Base-by-base conservation (phyloP, 2,329 filamentous ascomycete genomes). In the Talaromyces sp. region DNA sequence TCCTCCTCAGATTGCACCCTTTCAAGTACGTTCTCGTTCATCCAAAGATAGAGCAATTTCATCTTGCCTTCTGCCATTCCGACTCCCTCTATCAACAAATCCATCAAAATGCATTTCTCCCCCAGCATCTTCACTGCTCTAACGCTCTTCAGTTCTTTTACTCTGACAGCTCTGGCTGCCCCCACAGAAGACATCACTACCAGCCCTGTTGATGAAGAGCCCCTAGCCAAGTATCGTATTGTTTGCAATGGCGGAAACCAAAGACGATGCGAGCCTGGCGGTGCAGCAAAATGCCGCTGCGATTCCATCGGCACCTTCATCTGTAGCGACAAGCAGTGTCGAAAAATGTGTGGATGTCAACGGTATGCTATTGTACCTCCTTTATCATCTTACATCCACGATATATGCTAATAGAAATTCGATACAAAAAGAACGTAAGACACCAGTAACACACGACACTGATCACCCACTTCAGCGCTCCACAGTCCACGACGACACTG, bases 131-230 rank as follows among this genome's bases (percentile, higher is more conserved):
- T 62, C 60, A 54, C 58, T 37, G 58, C 31, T 37, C 43, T 60
- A 60, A 60, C 58, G 1, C 31, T 60, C 19, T 43, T 60, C 58
- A 60, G 58, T 43, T 60, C 58, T 33, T 60, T 19, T n/a, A 47
- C 43, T 6, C 24, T 60, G 31, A 50, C 58, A 50, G 22, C 43
- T 8, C 4, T 60, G 11, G 58, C 43, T 24, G 33, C n/a, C 9
- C 41, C 43, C 9, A 33, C 57, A 24, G 31, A 47, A 39, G 19
- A 39, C 16, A 16, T 22, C 11, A 31, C n/a, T 37, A 60, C 27
- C 4, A 60, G 19, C 31, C 43, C 58, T 6, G 9, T 35, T 31
- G 22, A 47, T 24, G 27, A 60, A 22, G 58, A 31, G 14, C 31
- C 43, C 5, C 43, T 60, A 5, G 58, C 58, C 31, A 60, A n/a